Evolutionary conservation across 768 basidiomycete genomes (phyloP).

Genomic region (Boletus vinaceobasis): DNA sequence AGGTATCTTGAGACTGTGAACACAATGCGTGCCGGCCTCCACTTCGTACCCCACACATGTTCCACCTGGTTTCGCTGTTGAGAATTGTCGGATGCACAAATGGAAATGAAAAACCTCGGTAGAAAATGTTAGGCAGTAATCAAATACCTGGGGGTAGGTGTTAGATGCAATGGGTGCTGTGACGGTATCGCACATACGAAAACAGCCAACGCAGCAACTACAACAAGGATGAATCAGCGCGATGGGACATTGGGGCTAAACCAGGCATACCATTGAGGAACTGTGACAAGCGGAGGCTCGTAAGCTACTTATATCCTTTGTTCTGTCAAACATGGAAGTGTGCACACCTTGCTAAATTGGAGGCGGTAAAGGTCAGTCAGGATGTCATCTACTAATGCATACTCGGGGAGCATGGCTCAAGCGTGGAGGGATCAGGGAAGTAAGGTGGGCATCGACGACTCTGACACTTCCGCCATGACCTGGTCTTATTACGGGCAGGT

Average conservation of each 20-base stretch:
- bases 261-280: conserved; percentile 15
- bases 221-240: neutral
- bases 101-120: conserved; percentile 15
- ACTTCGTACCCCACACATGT: conserved; percentile 23
- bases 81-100: neutral
- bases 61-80: conserved; percentile 14
- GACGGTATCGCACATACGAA: conserved; percentile 9
- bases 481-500: neutral
- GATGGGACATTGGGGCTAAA: neutral
- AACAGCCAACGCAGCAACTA: conserved; percentile 18
- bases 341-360: conserved; percentile 21
- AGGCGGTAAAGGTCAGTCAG: conserved; percentile 13
- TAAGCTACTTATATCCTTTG: neutral
- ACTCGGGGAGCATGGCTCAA: conserved; percentile 6
- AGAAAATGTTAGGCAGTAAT: conserved; percentile 25
- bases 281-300: neutral
- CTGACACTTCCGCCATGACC: neutral
- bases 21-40: conserved; percentile 18
- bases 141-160: conserved; percentile 7
- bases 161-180: neutral
- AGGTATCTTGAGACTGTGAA: conserved; percentile 29
- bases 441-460: neutral
- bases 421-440: neutral
- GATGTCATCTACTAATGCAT: neutral
- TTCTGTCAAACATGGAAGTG: neutral